Evolutionary conservation across 495 filamentous ascomycete genomes (phyloP).

Genomic region (Penicillium daleae): DNA sequence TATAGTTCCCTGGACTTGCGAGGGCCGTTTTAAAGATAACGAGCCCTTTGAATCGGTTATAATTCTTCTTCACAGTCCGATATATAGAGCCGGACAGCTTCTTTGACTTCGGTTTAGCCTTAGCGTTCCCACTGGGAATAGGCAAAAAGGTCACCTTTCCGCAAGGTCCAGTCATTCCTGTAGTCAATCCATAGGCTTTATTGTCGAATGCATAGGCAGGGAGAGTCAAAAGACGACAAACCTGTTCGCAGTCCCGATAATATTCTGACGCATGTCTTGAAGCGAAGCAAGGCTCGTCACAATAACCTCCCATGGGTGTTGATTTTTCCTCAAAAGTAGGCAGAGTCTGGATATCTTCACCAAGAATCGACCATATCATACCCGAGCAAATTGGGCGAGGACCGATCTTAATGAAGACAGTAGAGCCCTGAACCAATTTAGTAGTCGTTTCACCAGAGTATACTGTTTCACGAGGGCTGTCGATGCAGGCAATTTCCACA

Average conservation of each 20-base stretch:
- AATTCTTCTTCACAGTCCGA: no score
- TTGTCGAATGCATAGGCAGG: conserved; percentile 59
- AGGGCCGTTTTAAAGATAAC: no score
- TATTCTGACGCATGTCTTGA: conserved; percentile 64
- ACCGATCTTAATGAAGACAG: neutral
- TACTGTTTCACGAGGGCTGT: conserved; percentile 1
- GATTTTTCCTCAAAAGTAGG: neutral
- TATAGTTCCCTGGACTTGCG: no score
- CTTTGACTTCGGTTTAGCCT: neutral
- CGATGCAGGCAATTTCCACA: conserved; percentile 10
- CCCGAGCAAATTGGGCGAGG: neutral
- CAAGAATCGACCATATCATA: neutral
- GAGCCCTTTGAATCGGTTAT: no score
- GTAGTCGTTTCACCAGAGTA: neutral
- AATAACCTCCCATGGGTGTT: neutral
- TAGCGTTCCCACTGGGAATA: neutral
- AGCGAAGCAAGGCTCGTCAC: conserved; percentile 28
- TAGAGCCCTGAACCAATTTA: neutral
- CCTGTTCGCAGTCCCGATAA: conserved; percentile 60
- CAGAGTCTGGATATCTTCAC: neutral
- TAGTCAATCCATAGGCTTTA: conserved; percentile 48
- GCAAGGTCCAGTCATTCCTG: conserved; percentile 35
- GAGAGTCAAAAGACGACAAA: conserved; percentile 59
- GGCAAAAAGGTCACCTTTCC: conserved; percentile 21
- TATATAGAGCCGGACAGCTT: neutral